Conservation (phyloP, 2,329 filamentous ascomycete species). For the Tympanopsis confertula region DNA sequence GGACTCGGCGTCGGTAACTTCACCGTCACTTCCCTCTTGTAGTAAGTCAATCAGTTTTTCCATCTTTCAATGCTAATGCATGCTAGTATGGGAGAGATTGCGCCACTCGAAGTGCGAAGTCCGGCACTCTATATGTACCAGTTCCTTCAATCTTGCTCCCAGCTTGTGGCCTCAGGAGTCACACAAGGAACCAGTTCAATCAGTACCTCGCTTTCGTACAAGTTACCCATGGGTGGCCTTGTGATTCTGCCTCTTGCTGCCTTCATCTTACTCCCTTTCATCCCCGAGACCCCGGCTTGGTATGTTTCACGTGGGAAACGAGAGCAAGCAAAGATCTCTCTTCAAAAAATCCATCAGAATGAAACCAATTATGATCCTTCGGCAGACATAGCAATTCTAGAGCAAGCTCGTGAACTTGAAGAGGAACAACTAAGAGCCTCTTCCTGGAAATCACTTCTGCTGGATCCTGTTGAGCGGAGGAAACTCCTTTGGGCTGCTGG, state of each 20-base stretch:
- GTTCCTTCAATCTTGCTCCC: conserved; percentile 16
- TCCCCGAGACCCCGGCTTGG: conserved; percentile 17
- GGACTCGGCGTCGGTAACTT: conserved; percentile 14
- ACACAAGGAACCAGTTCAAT: conserved; percentile 13
- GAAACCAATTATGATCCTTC: conserved; percentile 15
- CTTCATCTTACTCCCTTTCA: conserved; percentile 10
- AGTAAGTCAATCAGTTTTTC: too few species aligned
- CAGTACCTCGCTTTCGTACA: conserved; percentile 11
- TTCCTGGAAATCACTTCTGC: conserved; percentile 17
- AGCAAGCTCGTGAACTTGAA: conserved; percentile 11
- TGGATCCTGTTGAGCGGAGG: conserved; percentile 20
- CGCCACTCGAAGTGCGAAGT: conserved; percentile 12
- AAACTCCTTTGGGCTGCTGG: conserved; percentile 22
- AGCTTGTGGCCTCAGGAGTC: conserved; percentile 15
- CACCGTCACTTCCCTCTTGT: conserved; percentile 12
- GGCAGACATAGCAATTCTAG: conserved; percentile 7
- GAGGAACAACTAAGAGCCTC: conserved; percentile 10
- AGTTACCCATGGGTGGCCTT: conserved; percentile 12
- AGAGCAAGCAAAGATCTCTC: conserved; percentile 15
- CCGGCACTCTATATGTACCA: conserved; percentile 19
- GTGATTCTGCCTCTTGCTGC: conserved; percentile 13
- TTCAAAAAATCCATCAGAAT: conserved; percentile 19
- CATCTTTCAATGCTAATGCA: too few species aligned
- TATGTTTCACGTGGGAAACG: conserved; percentile 14
- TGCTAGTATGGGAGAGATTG: conserved; percentile 13